Evolutionary conservation across 371 early-diverging fungal genomes (phyloP), one percentile per base, ranked within the genome.

Genomic region (Dipsacomyces acuminosporus): DNA sequence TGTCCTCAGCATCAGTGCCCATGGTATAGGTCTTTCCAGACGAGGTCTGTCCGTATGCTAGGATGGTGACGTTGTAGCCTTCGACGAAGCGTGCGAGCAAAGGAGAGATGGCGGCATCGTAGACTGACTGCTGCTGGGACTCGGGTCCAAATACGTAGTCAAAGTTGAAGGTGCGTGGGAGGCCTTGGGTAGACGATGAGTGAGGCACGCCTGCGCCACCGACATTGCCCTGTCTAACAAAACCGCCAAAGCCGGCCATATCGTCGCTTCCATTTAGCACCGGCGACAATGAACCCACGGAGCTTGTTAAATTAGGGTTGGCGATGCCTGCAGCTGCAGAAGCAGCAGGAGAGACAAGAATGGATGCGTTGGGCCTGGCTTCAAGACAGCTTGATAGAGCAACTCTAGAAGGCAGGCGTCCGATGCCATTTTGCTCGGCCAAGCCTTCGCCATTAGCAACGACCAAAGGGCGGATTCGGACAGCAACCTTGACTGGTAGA

Each of bases 21-120:
- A 99, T 99, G 8, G 99, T 99, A 65, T 91, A 94, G 6, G 99
- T 99, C 78, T 99, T 99, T 47, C 98, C 98, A 9, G 90, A 89
- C 8, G 93, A 91, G 14, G 93, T 93, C 80, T 97, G 93, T 17
- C 89, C 99, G 80, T 99, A 99, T 22, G 99, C 99, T 57, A 99
- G 82, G 48, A 92, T 88, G n/a, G 90, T 96, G 38, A 86, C 93
- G 80, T 92, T 97, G 80, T 85, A 99, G 18, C 98, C 98, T 55
- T 92, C 91, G 46, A 92, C 67, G 62, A 96, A 94, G 54, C 85
- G 82, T 45, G 85, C 85, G 6, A 98, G 82, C 62, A 95, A 69
- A 21, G 80, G 81, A 15, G 75, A 71, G 8, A 84, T 88, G 19
- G 81, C 78, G 2, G 78, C 62, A 2, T 78, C 77, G 75, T 86